A percentile compares a stretch with the other conserved stretches of the same genome.
These are phyloP conservation scores for Pleomassaria siparia DNA, from an alignment of 2,329 filamentous ascomycete genomes.

Conservation along the genomic window DNA sequence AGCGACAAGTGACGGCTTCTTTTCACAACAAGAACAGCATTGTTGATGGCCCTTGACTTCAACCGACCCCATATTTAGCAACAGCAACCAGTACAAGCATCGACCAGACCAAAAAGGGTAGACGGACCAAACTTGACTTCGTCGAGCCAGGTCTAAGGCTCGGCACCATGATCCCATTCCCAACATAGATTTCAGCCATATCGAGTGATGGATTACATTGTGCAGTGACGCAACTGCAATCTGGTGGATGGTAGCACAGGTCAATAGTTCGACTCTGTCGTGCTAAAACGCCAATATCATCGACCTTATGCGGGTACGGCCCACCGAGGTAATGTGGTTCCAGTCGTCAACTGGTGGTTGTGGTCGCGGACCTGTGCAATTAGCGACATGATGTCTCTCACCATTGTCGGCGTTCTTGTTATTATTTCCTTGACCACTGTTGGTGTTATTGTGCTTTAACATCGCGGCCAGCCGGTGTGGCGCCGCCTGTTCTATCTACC, in stretches of 20 bases:
- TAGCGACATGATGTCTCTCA: no score
- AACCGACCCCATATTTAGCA: not conserved
- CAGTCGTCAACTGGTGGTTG: no score
- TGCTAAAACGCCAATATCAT: not conserved
- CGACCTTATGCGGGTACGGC: not conserved
- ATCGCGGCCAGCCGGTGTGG: not conserved
- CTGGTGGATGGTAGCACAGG: not conserved
- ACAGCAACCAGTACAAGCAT: not conserved
- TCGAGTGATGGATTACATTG: not conserved
- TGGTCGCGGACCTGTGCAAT: no score
- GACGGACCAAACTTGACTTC: slow-evolving; percentile 2
- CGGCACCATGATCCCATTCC: not conserved
- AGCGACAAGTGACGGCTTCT: not conserved
- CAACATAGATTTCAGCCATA: not conserved
- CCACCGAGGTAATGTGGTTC: not conserved
- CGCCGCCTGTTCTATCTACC: not conserved
- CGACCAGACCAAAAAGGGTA: not conserved
- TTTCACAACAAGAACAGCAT: not conserved
- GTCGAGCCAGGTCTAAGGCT: slow-evolving; percentile 6
- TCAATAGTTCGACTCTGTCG: not conserved
- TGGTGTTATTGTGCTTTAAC: no score
- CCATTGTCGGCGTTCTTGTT: no score
- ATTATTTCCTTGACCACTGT: no score
- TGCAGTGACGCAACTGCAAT: not conserved
- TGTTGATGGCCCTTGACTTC: not conserved